A percentile compares a stretch with the other conserved stretches of the same genome.
phyloP scores from a whole-genome alignment of 306 rosid species.

The Pachyrhizus erosus region DNA sequence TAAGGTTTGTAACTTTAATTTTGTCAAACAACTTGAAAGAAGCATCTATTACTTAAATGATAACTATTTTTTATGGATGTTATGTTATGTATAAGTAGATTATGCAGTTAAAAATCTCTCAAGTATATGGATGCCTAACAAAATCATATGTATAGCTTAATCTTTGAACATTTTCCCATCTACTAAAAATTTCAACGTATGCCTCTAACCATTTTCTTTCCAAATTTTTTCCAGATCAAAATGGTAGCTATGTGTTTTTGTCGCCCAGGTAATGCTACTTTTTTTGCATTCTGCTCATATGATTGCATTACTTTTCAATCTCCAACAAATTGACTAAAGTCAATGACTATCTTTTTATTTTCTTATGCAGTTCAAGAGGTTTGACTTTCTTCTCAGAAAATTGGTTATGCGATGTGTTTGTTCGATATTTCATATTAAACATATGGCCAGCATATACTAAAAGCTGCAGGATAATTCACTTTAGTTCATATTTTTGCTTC shows the following conservation, averaged over 20 bases:
- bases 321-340: constrained; percentile 2
- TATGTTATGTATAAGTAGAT: not conserved
- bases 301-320: constrained; percentile 23
- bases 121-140: not conserved
- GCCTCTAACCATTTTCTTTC: constrained; percentile 37
- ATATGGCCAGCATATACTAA: constrained; percentile 12
- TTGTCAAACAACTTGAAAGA: constrained; percentile 29
- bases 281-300: constrained; percentile 5
- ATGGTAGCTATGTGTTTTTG: constrained; percentile 56
- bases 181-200: constrained; percentile 3
- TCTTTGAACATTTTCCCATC: constrained; percentile 17
- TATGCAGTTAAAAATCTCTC: not conserved
- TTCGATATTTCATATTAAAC: constrained; percentile 38
- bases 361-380: constrained; percentile 80
- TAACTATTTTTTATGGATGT: not conserved
- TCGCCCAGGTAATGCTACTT: constrained; percentile 59
- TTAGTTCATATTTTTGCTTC: constrained; percentile 51
- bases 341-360: constrained; percentile 41
- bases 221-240: constrained; percentile 64
- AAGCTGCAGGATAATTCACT: constrained; percentile 32
- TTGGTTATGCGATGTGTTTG: constrained; percentile 36
- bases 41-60: constrained; percentile 10
- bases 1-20: not conserved
- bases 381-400: constrained; percentile 52
- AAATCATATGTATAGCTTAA: not conserved